Conservation (phyloP, 805 yeast genomes). For the Lipomyces spencermartinsiae region DNA sequence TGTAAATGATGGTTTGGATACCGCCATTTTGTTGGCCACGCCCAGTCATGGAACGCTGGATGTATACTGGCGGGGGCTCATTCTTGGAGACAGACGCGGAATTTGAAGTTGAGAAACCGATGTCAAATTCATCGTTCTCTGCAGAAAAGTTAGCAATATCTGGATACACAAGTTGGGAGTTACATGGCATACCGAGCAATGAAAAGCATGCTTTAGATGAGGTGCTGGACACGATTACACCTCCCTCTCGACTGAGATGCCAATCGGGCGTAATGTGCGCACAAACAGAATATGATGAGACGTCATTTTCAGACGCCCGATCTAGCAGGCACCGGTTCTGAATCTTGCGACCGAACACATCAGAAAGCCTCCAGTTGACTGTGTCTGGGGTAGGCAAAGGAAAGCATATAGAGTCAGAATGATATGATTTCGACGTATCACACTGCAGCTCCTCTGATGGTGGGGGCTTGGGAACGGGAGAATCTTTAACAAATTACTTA, state of each 20-base stretch:
- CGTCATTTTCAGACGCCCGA: slow-evolving; percentile 7
- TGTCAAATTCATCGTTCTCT: slow-evolving; percentile 24
- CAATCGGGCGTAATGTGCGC: slow-evolving; percentile 24
- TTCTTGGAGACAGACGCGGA: slow-evolving; percentile 53
- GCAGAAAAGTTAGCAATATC: not conserved
- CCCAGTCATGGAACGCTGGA: slow-evolving; percentile 88
- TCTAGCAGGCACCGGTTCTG: slow-evolving; percentile 62
- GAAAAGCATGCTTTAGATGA: slow-evolving; percentile 44
- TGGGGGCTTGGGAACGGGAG: slow-evolving; percentile 81
- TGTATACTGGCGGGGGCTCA: slow-evolving; percentile 66
- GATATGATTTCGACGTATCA: slow-evolving; percentile 62
- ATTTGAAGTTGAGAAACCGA: slow-evolving; percentile 48
- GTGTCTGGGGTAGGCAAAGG: slow-evolving; percentile 64
- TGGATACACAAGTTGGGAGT: not conserved
- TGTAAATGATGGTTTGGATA: slow-evolving; percentile 75
- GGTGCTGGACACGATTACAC: slow-evolving; percentile 20
- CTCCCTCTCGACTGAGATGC: slow-evolving; percentile 25
- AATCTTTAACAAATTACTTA: slow-evolving; percentile 41
- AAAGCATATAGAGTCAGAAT: slow-evolving; percentile 74
- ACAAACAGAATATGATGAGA: slow-evolving; percentile 17
- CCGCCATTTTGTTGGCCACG: slow-evolving; percentile 93
- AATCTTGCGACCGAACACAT: slow-evolving; percentile 73
- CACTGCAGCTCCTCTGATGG: slow-evolving; percentile 76
- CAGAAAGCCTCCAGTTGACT: slow-evolving; percentile 60
- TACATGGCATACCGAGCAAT: slow-evolving; percentile 22